Conservation (phyloP, 2,329 filamentous ascomycete species). For the Allantophomopsis lycopodina region DNA sequence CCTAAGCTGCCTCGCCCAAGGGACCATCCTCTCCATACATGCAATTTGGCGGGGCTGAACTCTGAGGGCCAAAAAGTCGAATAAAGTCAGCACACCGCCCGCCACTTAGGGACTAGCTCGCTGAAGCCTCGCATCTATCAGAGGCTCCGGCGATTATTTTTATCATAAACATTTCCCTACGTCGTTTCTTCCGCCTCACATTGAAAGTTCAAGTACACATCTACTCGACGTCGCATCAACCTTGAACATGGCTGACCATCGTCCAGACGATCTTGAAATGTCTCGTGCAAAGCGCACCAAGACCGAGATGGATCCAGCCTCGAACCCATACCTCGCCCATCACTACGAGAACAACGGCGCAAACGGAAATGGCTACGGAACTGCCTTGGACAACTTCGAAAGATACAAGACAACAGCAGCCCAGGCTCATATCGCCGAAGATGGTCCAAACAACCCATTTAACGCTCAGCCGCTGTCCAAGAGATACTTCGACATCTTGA, state of each 20-base stretch:
- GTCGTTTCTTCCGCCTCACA: too few relatives aligned
- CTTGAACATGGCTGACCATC: slow-evolving; percentile 38
- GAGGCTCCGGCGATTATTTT: too few relatives aligned
- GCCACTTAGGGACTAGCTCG: too few relatives aligned
- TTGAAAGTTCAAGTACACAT: too few relatives aligned
- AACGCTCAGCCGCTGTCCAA: slow-evolving; percentile 63
- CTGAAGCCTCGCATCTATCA: too few relatives aligned
- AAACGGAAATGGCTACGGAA: slow-evolving; percentile 22
- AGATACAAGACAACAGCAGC: slow-evolving; percentile 70
- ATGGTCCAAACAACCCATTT: slow-evolving; percentile 76
- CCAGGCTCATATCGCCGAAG: slow-evolving; percentile 61
- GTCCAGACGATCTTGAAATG: slow-evolving; percentile 33
- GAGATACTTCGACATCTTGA: slow-evolving; percentile 82
- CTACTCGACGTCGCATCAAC: too few relatives aligned
- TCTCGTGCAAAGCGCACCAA: slow-evolving; percentile 31
- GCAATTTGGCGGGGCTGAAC: too few relatives aligned
- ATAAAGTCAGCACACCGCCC: too few relatives aligned
- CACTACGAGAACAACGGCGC: slow-evolving; percentile 42
- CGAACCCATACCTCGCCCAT: slow-evolving; percentile 88
- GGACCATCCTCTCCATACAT: too few relatives aligned
- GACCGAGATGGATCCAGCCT: slow-evolving; percentile 29
- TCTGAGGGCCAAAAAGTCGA: too few relatives aligned
- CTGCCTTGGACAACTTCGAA: slow-evolving; percentile 51
- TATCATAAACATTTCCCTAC: too few relatives aligned
- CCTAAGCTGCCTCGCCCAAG: too few relatives aligned